phyloP scores from a whole-genome alignment of 805 yeast genomes.

The Nakazawaea ishiwadae region DNA sequence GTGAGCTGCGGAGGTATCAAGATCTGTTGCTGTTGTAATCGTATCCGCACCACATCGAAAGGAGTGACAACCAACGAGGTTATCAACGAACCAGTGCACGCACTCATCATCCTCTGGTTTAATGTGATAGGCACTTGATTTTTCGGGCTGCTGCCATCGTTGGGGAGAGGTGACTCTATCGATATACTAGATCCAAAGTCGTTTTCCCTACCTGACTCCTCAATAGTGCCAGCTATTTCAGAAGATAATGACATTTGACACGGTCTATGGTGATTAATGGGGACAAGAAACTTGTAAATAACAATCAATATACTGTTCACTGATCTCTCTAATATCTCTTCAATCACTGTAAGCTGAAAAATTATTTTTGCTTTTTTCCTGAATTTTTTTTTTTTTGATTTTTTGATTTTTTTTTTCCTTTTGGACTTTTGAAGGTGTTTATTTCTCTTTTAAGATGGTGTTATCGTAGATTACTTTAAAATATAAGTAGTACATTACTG shows the following conservation, averaged over 20 bases:
- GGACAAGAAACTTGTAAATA: background rate
- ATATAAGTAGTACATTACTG: no score
- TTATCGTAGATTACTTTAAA: no score
- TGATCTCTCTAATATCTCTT: no score
- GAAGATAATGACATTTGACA: constrained; percentile 12
- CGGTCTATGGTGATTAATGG: no score
- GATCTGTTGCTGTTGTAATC: constrained; percentile 74
- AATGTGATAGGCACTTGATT: constrained; percentile 30
- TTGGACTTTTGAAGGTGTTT: no score
- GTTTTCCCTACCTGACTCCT: no score
- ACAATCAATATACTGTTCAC: no score
- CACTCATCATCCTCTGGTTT: constrained; percentile 69
- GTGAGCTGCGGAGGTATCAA: constrained; percentile 33
- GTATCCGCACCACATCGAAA: constrained; percentile 71
- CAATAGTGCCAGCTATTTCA: constrained; percentile 14
- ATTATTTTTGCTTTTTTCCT: background rate
- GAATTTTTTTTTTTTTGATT: no score
- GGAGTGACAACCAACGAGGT: constrained; percentile 77
- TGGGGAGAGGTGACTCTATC: no score
- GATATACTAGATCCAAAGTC: no score
- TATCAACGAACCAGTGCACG: constrained; percentile 68
- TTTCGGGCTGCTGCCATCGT: no score
- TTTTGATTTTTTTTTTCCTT: background rate
- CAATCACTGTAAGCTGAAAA: background rate
- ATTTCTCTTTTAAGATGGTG: no score